phyloP scores from a whole-genome alignment of 2,329 filamentous ascomycete species.

The Aspergillus sp. region DNA sequence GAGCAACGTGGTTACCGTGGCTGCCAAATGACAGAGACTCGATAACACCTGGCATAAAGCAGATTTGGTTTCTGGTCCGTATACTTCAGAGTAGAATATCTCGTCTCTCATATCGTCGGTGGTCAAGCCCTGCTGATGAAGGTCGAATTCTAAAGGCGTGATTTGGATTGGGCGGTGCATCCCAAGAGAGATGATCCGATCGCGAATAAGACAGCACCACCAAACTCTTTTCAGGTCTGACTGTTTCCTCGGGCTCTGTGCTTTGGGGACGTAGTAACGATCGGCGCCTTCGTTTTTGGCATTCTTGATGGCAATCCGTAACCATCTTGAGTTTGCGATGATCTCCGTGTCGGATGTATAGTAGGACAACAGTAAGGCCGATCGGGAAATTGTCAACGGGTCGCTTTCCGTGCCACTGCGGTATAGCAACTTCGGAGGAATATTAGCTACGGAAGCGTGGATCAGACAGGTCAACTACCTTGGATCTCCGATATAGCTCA shows the following conservation, averaged over 20 bases:
- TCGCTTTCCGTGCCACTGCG: background rate
- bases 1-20: slow-evolving; percentile 10
- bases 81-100: slow-evolving; percentile 12
- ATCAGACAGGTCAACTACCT: slow-evolving; percentile 1
- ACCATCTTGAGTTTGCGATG: slow-evolving; percentile 12
- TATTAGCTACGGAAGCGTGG: background rate
- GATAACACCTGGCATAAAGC: slow-evolving; percentile 9
- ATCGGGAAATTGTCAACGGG: slow-evolving; percentile 7
- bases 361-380: slow-evolving; percentile 11
- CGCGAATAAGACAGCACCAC: slow-evolving; percentile 17
- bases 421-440: background rate
- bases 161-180: slow-evolving; percentile 16
- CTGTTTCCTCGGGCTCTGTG: background rate
- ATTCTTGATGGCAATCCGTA: background rate
- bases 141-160: slow-evolving; percentile 9
- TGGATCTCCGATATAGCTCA: slow-evolving; percentile 14
- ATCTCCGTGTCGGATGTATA: slow-evolving; percentile 13
- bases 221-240: slow-evolving; percentile 13
- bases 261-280: background rate
- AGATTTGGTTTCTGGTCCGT: slow-evolving; percentile 8
- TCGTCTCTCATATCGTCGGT: slow-evolving; percentile 11
- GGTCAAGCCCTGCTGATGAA: slow-evolving; percentile 8
- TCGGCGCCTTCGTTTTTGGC: background rate
- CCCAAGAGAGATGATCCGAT: slow-evolving; percentile 15
- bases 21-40: slow-evolving; percentile 13